Conservation (phyloP, 2,329 filamentous ascomycete genomes). For the Paecilomyces sp. region DNA sequence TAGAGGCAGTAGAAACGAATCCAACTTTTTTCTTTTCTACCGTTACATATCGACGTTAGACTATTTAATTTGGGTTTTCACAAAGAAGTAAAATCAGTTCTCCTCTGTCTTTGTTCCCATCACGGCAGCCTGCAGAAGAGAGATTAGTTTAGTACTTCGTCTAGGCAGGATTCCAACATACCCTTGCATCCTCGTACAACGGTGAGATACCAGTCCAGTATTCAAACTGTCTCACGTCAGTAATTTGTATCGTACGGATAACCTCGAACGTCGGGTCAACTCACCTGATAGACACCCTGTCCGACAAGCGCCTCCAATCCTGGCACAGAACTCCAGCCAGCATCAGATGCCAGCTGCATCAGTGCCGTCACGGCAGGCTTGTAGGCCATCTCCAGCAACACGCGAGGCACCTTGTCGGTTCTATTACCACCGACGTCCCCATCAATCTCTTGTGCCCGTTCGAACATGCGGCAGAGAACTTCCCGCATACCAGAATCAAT, state of each 20-base stretch:
- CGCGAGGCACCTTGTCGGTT: slow-evolving; percentile 39
- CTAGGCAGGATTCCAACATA: slow-evolving; percentile 23
- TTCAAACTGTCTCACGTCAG: slow-evolving; percentile 53
- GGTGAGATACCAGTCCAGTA: slow-evolving; percentile 78
- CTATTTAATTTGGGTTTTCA: background rate
- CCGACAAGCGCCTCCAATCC: slow-evolving; percentile 84
- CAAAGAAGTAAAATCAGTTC: background rate
- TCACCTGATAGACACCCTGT: slow-evolving; percentile 76
- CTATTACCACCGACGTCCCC: slow-evolving; percentile 23
- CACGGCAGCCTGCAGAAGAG: slow-evolving; percentile 16
- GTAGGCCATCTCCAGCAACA: slow-evolving; percentile 94
- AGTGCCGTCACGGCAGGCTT: slow-evolving; percentile 76
- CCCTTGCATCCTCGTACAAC: slow-evolving; percentile 62
- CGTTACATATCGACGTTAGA: background rate
- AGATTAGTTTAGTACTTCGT: background rate
- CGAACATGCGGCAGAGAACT: slow-evolving; percentile 52
- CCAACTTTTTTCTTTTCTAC: background rate
- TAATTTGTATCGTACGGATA: slow-evolving; percentile 1
- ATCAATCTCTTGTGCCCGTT: slow-evolving; percentile 41
- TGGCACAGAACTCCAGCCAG: slow-evolving; percentile 75
- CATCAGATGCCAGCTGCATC: slow-evolving; percentile 73
- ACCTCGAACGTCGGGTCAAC: slow-evolving; percentile 17
- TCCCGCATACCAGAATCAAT: slow-evolving; percentile 66
- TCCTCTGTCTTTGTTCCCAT: slow-evolving; percentile 12
- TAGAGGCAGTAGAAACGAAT: background rate